Conservation (phyloP, 208 protist genomes). For the Balamuthia mandrillaris region DNA sequence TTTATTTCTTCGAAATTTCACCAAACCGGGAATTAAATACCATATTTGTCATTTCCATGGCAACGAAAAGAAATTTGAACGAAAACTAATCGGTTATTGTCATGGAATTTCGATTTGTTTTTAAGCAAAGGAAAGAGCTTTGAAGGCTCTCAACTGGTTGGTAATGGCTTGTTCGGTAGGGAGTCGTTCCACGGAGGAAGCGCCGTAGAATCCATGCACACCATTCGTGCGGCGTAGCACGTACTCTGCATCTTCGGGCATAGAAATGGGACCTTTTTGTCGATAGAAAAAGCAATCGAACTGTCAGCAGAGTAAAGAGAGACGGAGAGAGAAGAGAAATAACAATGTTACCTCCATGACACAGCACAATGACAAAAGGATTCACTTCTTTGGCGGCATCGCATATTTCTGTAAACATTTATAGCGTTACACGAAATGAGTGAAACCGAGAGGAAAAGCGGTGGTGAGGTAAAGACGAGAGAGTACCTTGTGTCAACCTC, state of each 20-base stretch:
- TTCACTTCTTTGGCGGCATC: background rate
- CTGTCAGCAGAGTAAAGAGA: too few relatives aligned
- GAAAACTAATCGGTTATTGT: too few relatives aligned
- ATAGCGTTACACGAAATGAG: too few relatives aligned
- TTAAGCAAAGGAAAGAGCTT: too few relatives aligned
- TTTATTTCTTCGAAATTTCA: too few relatives aligned
- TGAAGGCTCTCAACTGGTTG: conserved; percentile 9
- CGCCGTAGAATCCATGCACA: conserved; percentile 34
- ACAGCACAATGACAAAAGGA: conserved; percentile 1
- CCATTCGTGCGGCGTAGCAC: background rate
- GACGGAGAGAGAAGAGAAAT: too few relatives aligned
- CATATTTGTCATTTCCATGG: too few relatives aligned
- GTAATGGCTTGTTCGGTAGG: conserved; percentile 32
- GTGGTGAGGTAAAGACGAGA: background rate
- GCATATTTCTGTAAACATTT: background rate
- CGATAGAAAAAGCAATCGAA: background rate
- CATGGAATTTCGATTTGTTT: too few relatives aligned
- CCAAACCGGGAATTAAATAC: too few relatives aligned
- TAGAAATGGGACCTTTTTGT: background rate
- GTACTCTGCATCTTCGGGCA: conserved; percentile 32
- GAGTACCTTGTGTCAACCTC: background rate
- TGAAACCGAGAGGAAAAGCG: background rate
- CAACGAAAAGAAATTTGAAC: too few relatives aligned
- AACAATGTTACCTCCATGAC: conserved; percentile 33
- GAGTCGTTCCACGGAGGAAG: conserved; percentile 17